phyloP scores from a whole-genome alignment of 768 basidiomycete genomes.

The Phylloporus scabripes region DNA sequence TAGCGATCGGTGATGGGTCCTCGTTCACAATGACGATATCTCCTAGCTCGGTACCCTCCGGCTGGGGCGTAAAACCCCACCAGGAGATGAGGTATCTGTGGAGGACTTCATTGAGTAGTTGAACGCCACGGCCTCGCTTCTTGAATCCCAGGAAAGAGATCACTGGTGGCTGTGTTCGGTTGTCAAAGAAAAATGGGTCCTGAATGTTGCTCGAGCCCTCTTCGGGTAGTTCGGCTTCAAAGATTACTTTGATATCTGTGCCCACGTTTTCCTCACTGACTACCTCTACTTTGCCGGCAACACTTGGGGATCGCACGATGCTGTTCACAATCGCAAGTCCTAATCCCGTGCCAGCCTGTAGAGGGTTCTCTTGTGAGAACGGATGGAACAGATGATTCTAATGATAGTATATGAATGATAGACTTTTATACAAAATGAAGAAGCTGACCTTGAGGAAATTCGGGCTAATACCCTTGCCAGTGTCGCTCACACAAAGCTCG shows the following conservation, averaged over 20 bases:
- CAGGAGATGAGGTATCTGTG: slow-evolving; percentile 62
- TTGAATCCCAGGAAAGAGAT: slow-evolving; percentile 75
- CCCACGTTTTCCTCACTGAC: slow-evolving; percentile 87
- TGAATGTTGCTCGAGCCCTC: slow-evolving; percentile 36
- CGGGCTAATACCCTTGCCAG: slow-evolving; percentile 93
- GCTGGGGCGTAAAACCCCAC: slow-evolving; percentile 64
- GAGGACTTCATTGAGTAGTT: slow-evolving; percentile 60
- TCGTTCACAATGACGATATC: slow-evolving; percentile 83
- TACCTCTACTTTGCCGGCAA: slow-evolving; percentile 90
- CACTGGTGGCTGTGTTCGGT: slow-evolving; percentile 38
- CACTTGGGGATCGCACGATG: slow-evolving; percentile 79
- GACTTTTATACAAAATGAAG: not conserved
- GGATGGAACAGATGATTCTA: slow-evolving; percentile 95
- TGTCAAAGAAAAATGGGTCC: slow-evolving; percentile 43
- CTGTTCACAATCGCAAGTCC: slow-evolving; percentile 94
- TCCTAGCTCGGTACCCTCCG: slow-evolving; percentile 41
- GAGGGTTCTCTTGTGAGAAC: slow-evolving; percentile 93
- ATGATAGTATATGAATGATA: not conserved
- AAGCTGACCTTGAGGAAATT: slow-evolving; percentile 75
- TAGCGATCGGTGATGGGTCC: slow-evolving; percentile 51
- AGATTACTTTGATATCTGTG: slow-evolving; percentile 85
- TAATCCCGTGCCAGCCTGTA: slow-evolving; percentile 89
- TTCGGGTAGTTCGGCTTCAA: slow-evolving; percentile 62
- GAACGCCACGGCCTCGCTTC: slow-evolving; percentile 53
- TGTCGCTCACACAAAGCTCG: slow-evolving; percentile 82